Percentiles rank a stretch among this genome's conserved stretches.
Evolutionary conservation across 2,329 filamentous ascomycete species (phyloP).

Genomic region (Pestalotiopsis sp.): DNA sequence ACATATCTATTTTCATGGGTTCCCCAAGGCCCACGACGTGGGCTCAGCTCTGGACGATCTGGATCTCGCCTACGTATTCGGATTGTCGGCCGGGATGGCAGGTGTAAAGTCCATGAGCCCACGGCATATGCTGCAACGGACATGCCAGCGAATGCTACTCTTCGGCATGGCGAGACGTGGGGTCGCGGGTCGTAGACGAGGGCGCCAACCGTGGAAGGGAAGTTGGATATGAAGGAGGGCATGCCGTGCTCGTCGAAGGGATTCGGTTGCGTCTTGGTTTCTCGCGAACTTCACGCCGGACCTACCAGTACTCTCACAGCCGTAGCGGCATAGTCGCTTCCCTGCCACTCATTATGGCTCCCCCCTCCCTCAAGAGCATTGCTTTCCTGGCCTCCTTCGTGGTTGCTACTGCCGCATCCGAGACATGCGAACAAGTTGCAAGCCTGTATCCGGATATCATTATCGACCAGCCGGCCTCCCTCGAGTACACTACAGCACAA

Average conservation of each 20-base stretch:
- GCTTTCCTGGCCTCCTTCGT: slow-evolving; percentile 16
- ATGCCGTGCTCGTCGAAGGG: not conserved
- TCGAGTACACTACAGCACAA: slow-evolving; percentile 39
- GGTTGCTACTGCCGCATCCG: slow-evolving; percentile 20
- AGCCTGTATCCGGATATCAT: slow-evolving; percentile 30
- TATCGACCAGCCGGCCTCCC: slow-evolving; percentile 32
- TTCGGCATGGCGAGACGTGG: slow-evolving; percentile 2
- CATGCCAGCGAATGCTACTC: not conserved
- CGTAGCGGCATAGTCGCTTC: not conserved
- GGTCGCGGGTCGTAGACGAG: not conserved
- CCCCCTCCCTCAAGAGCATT: slow-evolving; percentile 8
- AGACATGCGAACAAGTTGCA: slow-evolving; percentile 41
- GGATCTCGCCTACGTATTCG: slow-evolving; percentile 9
- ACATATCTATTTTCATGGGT: not conserved
- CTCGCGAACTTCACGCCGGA: not conserved
- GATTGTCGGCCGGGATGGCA: not conserved
- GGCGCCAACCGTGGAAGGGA: slow-evolving; percentile 3
- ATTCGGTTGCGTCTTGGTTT: not conserved
- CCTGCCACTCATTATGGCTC: slow-evolving; percentile 5
- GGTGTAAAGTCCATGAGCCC: too few species aligned
- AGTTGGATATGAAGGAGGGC: not conserved
- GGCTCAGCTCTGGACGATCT: not conserved
- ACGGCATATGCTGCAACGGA: not conserved
- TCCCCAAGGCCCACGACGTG: not conserved
- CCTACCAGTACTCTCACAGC: not conserved